These are phyloP conservation scores for Fusarium penzigii DNA, from an alignment of 2,329 filamentous ascomycete species.

Conservation along the genomic window DNA sequence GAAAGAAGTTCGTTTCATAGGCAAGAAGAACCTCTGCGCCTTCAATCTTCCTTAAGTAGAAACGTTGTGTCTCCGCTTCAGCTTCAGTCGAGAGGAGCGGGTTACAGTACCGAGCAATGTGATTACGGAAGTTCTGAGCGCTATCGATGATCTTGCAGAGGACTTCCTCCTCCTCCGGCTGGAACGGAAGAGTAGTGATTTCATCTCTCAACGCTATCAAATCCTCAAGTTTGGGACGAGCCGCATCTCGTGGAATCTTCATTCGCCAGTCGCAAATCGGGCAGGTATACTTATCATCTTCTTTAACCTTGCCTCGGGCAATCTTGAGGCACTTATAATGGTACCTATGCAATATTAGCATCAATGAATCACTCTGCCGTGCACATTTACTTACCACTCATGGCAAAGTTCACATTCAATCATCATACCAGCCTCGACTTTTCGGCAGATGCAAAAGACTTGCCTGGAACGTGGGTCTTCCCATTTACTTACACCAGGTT, in stretches of 20 bases:
- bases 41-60: conserved; percentile 96
- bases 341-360: conserved; percentile 61
- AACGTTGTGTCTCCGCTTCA: conserved; percentile 86
- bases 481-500: conserved; percentile 54
- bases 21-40: conserved; percentile 91
- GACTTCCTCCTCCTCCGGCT: conserved; percentile 90
- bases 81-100: conserved; percentile 78
- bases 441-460: conserved; percentile 96
- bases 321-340: conserved; percentile 98
- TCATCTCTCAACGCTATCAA: conserved; percentile 83
- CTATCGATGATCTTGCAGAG: conserved; percentile 84
- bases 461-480: conserved; percentile 67
- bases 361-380: not conserved
- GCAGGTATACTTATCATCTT: conserved; percentile 97
- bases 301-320: conserved; percentile 94
- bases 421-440: conserved; percentile 96
- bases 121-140: conserved; percentile 80
- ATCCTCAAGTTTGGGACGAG: conserved; percentile 92
- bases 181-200: conserved; percentile 79
- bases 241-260: conserved; percentile 94
- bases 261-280: conserved; percentile 97
- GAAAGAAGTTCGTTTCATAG: conserved; percentile 96
- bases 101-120: conserved; percentile 79
- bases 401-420: conserved; percentile 98
- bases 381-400: conserved; percentile 71